Evolutionary conservation across 1,284 basidiomycete genomes (phyloP).

Genomic region (Cutaneotrichosporon cavernicola): DNA sequence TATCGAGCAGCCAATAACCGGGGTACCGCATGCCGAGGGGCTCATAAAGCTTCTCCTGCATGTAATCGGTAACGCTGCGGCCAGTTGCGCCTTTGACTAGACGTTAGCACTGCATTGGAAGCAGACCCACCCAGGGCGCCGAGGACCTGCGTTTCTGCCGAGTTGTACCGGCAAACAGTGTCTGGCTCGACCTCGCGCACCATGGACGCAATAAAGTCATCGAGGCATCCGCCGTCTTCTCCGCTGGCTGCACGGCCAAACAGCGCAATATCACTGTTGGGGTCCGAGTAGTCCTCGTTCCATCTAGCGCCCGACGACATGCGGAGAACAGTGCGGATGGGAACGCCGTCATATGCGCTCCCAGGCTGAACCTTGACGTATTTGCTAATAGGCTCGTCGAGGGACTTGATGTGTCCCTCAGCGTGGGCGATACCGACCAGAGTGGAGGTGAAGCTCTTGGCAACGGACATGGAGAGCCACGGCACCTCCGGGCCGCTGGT

Average conservation of each 20-base stretch:
- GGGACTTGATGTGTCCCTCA: slow-evolving; percentile 1
- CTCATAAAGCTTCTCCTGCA: slow-evolving; percentile 10
- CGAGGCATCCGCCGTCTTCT: neutral
- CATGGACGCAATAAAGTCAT: slow-evolving; percentile 6
- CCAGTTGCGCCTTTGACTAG: slow-evolving; percentile 2
- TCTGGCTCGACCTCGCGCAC: slow-evolving; percentile 10
- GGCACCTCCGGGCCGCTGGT: neutral
- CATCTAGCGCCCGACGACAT: slow-evolving; percentile 8
- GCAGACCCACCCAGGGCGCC: neutral
- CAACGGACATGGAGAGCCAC: slow-evolving; percentile 4
- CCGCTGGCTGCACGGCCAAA: neutral
- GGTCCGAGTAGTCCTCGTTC: slow-evolving; percentile 11
- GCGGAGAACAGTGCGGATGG: slow-evolving; percentile 1
- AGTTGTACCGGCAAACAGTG: slow-evolving; percentile 7
- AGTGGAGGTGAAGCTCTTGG: slow-evolving; percentile 10
- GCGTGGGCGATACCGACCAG: slow-evolving; percentile 8
- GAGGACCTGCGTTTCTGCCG: slow-evolving; percentile 10
- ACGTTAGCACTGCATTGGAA: neutral
- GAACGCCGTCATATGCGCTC: slow-evolving; percentile 4
- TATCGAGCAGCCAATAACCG: slow-evolving; percentile 3
- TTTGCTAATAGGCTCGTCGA: slow-evolving; percentile 4
- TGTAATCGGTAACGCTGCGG: slow-evolving; percentile 4
- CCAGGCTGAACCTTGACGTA: slow-evolving; percentile 1
- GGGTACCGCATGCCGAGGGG: slow-evolving; percentile 1
- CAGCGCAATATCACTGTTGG: neutral